Conservation (phyloP, 257 asterid genomes). For the Agastache rugosa region DNA sequence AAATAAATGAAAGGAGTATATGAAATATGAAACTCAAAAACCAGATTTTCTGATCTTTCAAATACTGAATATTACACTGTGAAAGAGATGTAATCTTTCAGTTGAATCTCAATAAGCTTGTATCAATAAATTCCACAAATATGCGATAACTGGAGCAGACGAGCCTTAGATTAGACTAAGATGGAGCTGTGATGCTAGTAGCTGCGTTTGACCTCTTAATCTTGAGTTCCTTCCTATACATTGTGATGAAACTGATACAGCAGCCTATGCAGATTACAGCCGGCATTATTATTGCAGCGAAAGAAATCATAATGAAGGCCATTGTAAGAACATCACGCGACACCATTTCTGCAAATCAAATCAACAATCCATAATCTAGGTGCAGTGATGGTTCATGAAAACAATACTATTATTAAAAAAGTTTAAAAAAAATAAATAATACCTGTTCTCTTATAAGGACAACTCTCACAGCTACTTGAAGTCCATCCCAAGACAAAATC, state of each 20-base stretch:
- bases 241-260: constrained; percentile 26
- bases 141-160: neutral
- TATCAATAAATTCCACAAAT: neutral
- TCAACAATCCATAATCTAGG: neutral
- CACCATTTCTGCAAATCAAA: constrained; percentile 34
- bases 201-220: constrained; percentile 25
- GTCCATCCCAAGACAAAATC: constrained; percentile 24
- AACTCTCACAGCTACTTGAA: constrained; percentile 10
- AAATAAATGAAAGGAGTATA: too few relatives aligned
- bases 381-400: neutral
- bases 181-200: neutral
- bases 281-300: constrained; percentile 20
- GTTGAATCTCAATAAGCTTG: neutral
- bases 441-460: constrained; percentile 20
- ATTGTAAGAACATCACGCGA: neutral
- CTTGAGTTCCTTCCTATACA: constrained; percentile 25
- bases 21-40: neutral
- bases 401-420: neutral
- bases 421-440: neutral
- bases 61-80: neutral
- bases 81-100: too few relatives aligned
- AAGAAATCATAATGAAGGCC: neutral
- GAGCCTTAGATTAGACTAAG: neutral
- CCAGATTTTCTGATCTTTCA: neutral
- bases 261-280: constrained; percentile 39